Evolutionary conservation across 768 basidiomycete species (phyloP), one percentile per base, ranked within the genome.

Genomic region (Daedalea quercina): DNA sequence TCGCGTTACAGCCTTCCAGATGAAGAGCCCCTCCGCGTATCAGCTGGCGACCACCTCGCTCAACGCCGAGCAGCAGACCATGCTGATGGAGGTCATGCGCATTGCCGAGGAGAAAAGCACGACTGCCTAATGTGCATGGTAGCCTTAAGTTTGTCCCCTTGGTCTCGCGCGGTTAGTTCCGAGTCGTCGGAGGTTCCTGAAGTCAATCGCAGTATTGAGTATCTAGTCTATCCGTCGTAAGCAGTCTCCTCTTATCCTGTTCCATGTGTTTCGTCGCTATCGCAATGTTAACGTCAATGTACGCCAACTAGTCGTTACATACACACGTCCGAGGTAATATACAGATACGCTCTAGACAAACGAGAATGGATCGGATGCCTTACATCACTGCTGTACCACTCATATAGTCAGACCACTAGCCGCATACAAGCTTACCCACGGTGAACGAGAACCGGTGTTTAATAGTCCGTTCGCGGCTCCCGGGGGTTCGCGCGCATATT

Each of bases 31-130:
- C 1, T 69, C 74, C 13, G 73, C 76, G 46, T 90, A 92, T 66
- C 86, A 88, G 63, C 76, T 78, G 13, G 81, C 83, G 15, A 91
- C 88, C 41, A 88, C 88, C 6, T 72, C 72, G 23, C 75, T 93
- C 57, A 75, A 73, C 51, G 75, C 87, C 41, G 90, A 92, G 22
- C 84, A 87, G 60, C 89, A 90, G 66, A 85, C 87, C 1, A 62
- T 84, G 50, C 76, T 92, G 52, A 91, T 91, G 87, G 90, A 93
- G 63, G 80, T 90, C 54, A 89, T 91, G 87, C 74, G 77, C 48
- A 73, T 78, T 63, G 87, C 87, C 25, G 85, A 86, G 58, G 64
- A 72, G 54, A 56, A 60, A 24, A 54, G 54, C 44, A 55, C 50
- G 12, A 55, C 51, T n/a, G 37, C 25, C 3, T 35, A 31, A 25